Evolutionary conservation across 1,284 basidiomycete species (phyloP).

Genomic region (Psilocybe mexicana): DNA sequence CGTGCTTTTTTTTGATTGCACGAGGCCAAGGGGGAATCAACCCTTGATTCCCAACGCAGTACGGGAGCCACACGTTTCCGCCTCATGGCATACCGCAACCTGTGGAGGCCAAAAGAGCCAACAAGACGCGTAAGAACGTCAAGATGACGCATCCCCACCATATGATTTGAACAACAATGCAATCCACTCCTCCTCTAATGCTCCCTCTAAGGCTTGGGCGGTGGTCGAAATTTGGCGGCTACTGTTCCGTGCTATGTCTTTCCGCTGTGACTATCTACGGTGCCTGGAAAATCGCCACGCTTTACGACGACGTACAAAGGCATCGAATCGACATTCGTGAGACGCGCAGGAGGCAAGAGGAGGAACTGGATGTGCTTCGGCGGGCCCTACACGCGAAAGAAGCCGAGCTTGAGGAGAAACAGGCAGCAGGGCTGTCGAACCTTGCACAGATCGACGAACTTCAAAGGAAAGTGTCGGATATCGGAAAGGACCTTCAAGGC

Average conservation of each 20-base stretch:
- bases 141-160: conserved; percentile 13
- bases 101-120: conserved; percentile 18
- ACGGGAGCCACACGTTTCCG: conserved; percentile 22
- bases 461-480: conserved; percentile 12
- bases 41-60: conserved; percentile 12
- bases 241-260: conserved; percentile 22
- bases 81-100: conserved; percentile 22
- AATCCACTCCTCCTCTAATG: conserved; percentile 10
- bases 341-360: conserved; percentile 15
- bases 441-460: conserved; percentile 18
- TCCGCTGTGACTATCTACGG: conserved; percentile 24
- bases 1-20: conserved; percentile 14
- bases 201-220: conserved; percentile 12
- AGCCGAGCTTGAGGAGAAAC: conserved; percentile 17
- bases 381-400: conserved; percentile 20
- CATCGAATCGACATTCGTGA: conserved; percentile 10
- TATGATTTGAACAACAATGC: conserved; percentile 13
- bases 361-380: conserved; percentile 19
- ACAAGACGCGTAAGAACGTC: conserved; percentile 12
- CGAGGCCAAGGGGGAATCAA: conserved; percentile 20
- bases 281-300: conserved; percentile 18
- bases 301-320: conserved; percentile 22
- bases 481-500: conserved; percentile 19
- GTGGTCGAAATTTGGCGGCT: conserved; percentile 18
- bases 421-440: conserved; percentile 15